Evolutionary conservation across 208 protist species (phyloP).

Genomic region (Crithidia sp.): DNA sequence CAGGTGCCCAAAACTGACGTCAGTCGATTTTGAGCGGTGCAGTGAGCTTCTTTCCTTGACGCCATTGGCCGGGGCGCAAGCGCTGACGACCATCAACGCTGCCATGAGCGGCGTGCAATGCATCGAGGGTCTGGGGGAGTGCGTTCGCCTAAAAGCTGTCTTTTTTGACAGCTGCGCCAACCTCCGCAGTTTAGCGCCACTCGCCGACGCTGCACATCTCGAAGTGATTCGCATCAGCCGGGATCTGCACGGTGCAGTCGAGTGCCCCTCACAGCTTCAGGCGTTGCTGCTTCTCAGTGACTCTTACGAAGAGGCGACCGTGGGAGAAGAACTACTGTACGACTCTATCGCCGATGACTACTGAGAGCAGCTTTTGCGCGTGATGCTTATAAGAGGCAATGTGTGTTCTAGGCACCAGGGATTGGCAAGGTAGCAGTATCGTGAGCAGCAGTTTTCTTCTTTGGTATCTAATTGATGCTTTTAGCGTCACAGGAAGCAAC

Average conservation of each 20-base stretch:
- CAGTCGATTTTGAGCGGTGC: constrained; percentile 13
- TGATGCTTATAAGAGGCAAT: too few species aligned
- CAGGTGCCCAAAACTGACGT: constrained; percentile 1
- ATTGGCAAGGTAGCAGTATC: too few species aligned
- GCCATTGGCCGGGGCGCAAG: constrained; percentile 6
- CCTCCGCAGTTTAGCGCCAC: constrained; percentile 7
- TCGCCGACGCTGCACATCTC: neutral
- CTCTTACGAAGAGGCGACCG: neutral
- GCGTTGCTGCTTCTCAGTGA: constrained; percentile 1
- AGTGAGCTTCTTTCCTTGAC: neutral
- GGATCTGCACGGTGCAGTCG: neutral
- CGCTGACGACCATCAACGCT: constrained; percentile 14
- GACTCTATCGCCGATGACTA: too few species aligned
- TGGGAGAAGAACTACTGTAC: too few species aligned
- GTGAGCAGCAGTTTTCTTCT: too few species aligned
- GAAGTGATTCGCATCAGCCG: constrained; percentile 10
- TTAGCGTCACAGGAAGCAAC: too few species aligned
- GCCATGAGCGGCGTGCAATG: neutral
- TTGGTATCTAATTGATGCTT: too few species aligned
- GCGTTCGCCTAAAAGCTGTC: constrained; percentile 2
- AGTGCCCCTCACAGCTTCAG: constrained; percentile 2
- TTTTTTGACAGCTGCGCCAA: constrained; percentile 2
- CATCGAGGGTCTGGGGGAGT: constrained; percentile 18
- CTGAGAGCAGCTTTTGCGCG: too few species aligned
- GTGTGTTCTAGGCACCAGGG: too few species aligned